Percentiles rank a stretch among this genome's conserved stretches.
Conservation (phyloP, 345 rosid genomes). For the Aethionema arabicum region DNA sequence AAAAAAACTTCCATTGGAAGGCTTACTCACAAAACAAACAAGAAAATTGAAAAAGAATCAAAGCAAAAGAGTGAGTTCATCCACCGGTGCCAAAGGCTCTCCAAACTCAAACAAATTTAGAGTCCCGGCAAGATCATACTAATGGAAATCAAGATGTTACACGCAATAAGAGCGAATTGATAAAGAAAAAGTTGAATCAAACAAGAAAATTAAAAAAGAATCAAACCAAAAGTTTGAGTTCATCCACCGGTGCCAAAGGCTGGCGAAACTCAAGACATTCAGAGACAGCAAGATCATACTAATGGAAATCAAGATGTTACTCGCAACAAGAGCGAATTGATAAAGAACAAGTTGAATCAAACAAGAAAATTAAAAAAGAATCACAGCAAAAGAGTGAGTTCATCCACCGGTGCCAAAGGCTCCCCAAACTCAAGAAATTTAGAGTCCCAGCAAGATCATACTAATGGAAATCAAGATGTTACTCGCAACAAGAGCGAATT, state of each 20-base stretch:
- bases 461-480: no score
- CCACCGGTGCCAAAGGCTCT: background rate
- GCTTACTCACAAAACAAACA: slow-evolving; percentile 31
- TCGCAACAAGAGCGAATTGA: background rate
- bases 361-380: no score
- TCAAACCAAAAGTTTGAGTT: slow-evolving; percentile 1
- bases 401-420: background rate
- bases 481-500: background rate
- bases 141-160: no score
- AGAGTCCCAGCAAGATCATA: background rate
- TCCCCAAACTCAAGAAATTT: background rate
- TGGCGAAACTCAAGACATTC: background rate
- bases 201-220: background rate
- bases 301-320: no score
- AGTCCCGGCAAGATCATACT: background rate
- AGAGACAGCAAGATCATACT: background rate
- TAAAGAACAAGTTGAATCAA: background rate
- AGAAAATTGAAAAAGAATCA: slow-evolving; percentile 12
- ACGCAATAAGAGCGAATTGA: background rate
- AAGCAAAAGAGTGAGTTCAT: no score
- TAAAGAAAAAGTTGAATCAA: background rate
- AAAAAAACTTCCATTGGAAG: slow-evolving; percentile 32
- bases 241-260: background rate
- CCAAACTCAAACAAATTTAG: slow-evolving; percentile 1
- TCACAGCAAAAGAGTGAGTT: no score